Conservation (phyloP, 371 early-diverging fungal species). For the Circinella umbellata region DNA sequence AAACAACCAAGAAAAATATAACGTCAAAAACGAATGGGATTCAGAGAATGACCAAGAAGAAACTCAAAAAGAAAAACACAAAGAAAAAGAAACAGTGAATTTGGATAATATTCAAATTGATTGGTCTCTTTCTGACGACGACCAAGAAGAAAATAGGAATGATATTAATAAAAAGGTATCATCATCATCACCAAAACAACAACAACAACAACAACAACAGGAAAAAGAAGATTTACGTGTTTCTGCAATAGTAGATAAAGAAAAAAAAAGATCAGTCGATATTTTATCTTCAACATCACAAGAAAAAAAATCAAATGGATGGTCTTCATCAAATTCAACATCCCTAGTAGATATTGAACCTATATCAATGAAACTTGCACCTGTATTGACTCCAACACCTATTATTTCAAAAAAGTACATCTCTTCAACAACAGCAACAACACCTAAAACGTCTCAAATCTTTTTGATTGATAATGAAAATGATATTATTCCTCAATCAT, state of each 20-base stretch:
- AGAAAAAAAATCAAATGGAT: background rate
- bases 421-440: background rate
- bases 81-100: background rate
- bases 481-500: too few relatives aligned
- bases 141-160: background rate
- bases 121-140: background rate
- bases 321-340: background rate
- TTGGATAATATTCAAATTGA: background rate
- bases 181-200: too few relatives aligned
- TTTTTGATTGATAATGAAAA: too few relatives aligned
- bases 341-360: background rate
- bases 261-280: background rate
- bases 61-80: background rate
- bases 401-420: background rate
- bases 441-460: too few relatives aligned
- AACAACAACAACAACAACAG: too few relatives aligned
- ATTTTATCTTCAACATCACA: background rate
- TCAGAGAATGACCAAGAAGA: background rate
- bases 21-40: background rate
- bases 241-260: background rate
- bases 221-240: too few relatives aligned
- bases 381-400: background rate
- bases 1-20: background rate
- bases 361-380: background rate
- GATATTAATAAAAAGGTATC: background rate